A percentile compares a stretch with the other conserved stretches of the same genome.
Evolutionary conservation across 2,329 filamentous ascomycete species (phyloP).

Genomic region (Colletotrichum sp.): DNA sequence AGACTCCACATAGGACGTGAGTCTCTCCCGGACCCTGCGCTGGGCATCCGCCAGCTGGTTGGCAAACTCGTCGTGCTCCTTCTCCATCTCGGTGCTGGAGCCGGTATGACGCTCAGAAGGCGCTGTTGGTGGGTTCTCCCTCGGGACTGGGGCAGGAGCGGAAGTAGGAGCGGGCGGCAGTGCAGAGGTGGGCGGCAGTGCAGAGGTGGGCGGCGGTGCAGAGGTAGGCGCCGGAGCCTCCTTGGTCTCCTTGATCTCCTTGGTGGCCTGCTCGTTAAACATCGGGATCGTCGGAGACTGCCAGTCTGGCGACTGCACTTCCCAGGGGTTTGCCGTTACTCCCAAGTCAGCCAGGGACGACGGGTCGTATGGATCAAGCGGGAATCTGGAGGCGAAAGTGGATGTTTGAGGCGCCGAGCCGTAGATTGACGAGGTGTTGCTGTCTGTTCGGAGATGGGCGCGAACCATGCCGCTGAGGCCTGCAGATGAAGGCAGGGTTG

Average conservation of each 20-base stretch:
- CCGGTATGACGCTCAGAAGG: not conserved
- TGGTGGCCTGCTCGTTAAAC: not conserved
- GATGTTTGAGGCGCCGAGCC: constrained; percentile 48
- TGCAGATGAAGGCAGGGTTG: constrained; percentile 73
- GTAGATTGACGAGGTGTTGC: constrained; percentile 82
- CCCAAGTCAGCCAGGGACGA: constrained; percentile 34
- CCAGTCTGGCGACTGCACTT: constrained; percentile 29
- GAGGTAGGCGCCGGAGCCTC: not conserved
- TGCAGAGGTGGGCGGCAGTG: not conserved
- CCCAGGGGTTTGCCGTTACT: constrained; percentile 50
- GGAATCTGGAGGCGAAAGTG: constrained; percentile 43
- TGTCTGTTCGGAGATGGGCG: constrained; percentile 82
- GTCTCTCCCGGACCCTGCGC: constrained; percentile 73
- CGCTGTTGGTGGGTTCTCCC: not conserved
- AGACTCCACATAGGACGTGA: constrained; percentile 71
- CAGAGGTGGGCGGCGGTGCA: not conserved
- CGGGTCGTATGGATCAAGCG: constrained; percentile 34
- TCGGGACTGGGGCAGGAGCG: not conserved
- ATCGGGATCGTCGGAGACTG: constrained; percentile 19
- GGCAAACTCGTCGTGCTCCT: constrained; percentile 73
- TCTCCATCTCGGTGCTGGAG: constrained; percentile 40
- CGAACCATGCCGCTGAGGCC: constrained; percentile 84
- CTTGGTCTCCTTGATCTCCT: not conserved
- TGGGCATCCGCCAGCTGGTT: constrained; percentile 71
- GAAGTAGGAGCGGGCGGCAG: not conserved